Base-by-base conservation (phyloP, 1,284 basidiomycete genomes). In the Tilletia setariae region DNA sequence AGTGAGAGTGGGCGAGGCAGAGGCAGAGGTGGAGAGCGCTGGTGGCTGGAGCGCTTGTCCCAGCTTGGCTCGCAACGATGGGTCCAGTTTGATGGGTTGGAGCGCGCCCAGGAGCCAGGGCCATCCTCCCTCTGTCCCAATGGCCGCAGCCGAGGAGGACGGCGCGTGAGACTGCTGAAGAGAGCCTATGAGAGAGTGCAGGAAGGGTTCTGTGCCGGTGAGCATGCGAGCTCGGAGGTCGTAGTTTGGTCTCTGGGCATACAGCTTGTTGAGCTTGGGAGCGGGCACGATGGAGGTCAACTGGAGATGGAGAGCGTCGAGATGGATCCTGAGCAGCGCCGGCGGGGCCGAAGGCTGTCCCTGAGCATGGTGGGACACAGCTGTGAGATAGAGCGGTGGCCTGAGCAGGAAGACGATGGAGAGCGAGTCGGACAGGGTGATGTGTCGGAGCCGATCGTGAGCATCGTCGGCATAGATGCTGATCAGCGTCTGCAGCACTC, bases 221-320 rank as follows among this genome's bases (percentile, higher is more conserved):
- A 98, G 84, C 21, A 97, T 42, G n/a, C 16, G 83, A 47, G 93
- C 86, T 46, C 93, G 86, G 11, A 98, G 85, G 79, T 98, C 95
- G 79, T 95, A 96, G 82, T 97, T 97, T 61, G 89, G 90, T 64
- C 92, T 87, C 63, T 91, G 86, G 76, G 92, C 89, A 77, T 98
- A 98, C 73, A 95, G 91, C 47, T 89, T 86, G 35, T 88, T 87
- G 3, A 99, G 86, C 82, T 97, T 94, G 8, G 90, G 86, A 1
- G 88, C 90, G 0, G 93, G 91, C 42, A 98, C 89, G 30, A 97
- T 89, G 72, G 91, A 94, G 62, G 97, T 84, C 64, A 98, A 91
- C 83, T 96, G 94, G 2, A 95, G 85, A 81, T 98, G 90, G 9
- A 98, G 86, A 83, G 95, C 94, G 82, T 98, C 94, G 72, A 98